Evolutionary conservation across 106 monocot genomes (phyloP), one percentile per base, ranked within the genome.

Genomic region (Amphibolis antarctica): DNA sequence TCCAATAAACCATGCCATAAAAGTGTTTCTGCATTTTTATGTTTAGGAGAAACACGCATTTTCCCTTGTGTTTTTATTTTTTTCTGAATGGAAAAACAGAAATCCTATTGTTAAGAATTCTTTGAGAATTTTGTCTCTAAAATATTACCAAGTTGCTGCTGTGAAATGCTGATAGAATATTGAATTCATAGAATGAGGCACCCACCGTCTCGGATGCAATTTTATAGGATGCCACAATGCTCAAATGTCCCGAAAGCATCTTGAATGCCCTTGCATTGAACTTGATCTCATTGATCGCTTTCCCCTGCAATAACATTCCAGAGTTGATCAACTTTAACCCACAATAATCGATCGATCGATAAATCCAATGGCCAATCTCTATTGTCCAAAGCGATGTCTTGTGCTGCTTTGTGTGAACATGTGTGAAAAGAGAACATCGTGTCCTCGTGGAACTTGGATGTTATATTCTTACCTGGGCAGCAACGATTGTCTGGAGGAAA

Each of bases 401-500:
- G 21, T 25, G 12, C 27, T 21, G 22, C 26, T 55, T 55, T 13
- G n/a, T 28, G 25, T 4, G 13, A 24, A 1, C 14, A 26, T 55
- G 54, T 19, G 53, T 18, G 54, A 43, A 57, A 46, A 45, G 24
- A 9, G 7, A 59, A 55, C 73, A n/a, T n/a, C n/a, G n/a, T n/a
- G n/a, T n/a, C n/a, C n/a, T n/a, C n/a, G n/a, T n/a, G n/a, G n/a
- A n/a, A n/a, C n/a, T n/a, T n/a, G n/a, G n/a, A n/a, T n/a, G n/a
- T n/a, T n/a, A n/a, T n/a, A n/a, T n/a, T n/a, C n/a, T 70, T 12
- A 83, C 93, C 76, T 85, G 73, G 55, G 73, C 49, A 36, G 78
- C 86, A 76, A 89, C 72, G 46, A 96, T 84, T 27, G 53, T 86
- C 71, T 96, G 94, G 55, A 81, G 68, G 75, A 89, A 81, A 64